Evolutionary conservation across 768 basidiomycete genomes (phyloP).

Genomic region (Boletus reticulatus): DNA sequence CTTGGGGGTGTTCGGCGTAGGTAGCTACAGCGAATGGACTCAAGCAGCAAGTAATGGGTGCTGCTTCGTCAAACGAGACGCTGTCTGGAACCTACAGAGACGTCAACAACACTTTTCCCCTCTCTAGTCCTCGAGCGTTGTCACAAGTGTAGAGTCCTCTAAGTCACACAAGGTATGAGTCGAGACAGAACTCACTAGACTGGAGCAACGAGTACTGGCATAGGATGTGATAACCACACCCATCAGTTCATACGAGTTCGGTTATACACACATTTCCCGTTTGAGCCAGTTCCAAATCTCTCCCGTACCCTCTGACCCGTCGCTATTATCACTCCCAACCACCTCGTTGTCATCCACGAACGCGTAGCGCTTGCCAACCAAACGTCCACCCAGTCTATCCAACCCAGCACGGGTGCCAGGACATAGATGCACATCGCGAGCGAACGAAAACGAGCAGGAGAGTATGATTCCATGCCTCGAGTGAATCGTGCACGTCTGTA

Average conservation of each 20-base stretch:
- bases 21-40: slow-evolving; percentile 34
- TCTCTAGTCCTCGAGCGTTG: background rate
- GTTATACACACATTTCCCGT: slow-evolving; percentile 19
- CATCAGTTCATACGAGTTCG: background rate
- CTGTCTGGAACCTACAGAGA: slow-evolving; percentile 29
- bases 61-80: slow-evolving; percentile 36
- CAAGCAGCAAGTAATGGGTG: slow-evolving; percentile 34
- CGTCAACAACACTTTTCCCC: background rate
- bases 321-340: background rate
- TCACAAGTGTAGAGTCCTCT: too few relatives aligned
- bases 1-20: slow-evolving; percentile 26
- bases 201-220: too few relatives aligned
- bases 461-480: slow-evolving; percentile 62
- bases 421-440: background rate
- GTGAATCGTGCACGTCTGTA: slow-evolving; percentile 44
- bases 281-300: slow-evolving; percentile 30
- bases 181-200: too few relatives aligned
- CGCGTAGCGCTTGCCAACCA: slow-evolving; percentile 40
- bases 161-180: too few relatives aligned
- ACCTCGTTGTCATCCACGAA: slow-evolving; percentile 31
- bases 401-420: background rate
- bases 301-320: background rate
- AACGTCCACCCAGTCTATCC: slow-evolving; percentile 19
- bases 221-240: too few relatives aligned
- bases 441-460: slow-evolving; percentile 11